These are phyloP conservation scores for Penicillium thymicola DNA, from an alignment of 2,329 filamentous ascomycete genomes.

Conservation along the genomic window DNA sequence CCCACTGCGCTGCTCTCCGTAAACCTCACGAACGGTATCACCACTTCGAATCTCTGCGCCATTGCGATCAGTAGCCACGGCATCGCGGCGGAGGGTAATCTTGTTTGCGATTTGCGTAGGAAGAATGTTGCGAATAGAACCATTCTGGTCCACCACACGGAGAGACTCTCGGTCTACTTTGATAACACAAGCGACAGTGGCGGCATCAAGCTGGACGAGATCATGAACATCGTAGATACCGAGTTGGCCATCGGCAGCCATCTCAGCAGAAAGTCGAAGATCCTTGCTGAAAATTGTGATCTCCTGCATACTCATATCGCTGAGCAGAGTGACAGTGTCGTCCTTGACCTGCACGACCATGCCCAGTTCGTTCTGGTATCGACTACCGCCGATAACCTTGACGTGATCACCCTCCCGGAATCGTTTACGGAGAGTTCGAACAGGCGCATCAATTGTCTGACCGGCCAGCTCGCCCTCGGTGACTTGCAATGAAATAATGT, in stretches of 20 bases:
- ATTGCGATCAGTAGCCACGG: constrained; percentile 87
- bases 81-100: constrained; percentile 74
- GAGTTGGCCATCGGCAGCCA: constrained; percentile 75
- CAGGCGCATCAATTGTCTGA: constrained; percentile 85
- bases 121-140: constrained; percentile 74
- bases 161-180: constrained; percentile 94
- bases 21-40: constrained; percentile 87
- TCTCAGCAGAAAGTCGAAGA: constrained; percentile 86
- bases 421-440: constrained; percentile 85
- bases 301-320: constrained; percentile 87
- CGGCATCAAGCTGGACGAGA: constrained; percentile 86
- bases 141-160: constrained; percentile 85
- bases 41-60: constrained; percentile 89
- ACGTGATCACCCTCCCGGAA: constrained; percentile 95
- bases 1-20: constrained; percentile 79
- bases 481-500: constrained; percentile 87
- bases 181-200: constrained; percentile 88
- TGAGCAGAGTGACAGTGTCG: constrained; percentile 87
- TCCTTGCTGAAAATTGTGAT: constrained; percentile 99
- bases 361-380: constrained; percentile 90
- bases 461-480: constrained; percentile 77
- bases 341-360: constrained; percentile 94
- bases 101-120: constrained; percentile 91
- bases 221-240: constrained; percentile 91
- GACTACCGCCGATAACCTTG: constrained; percentile 95